These are phyloP conservation scores for Nissolia schottii DNA, from an alignment of 306 rosid genomes.

Conservation along the genomic window DNA sequence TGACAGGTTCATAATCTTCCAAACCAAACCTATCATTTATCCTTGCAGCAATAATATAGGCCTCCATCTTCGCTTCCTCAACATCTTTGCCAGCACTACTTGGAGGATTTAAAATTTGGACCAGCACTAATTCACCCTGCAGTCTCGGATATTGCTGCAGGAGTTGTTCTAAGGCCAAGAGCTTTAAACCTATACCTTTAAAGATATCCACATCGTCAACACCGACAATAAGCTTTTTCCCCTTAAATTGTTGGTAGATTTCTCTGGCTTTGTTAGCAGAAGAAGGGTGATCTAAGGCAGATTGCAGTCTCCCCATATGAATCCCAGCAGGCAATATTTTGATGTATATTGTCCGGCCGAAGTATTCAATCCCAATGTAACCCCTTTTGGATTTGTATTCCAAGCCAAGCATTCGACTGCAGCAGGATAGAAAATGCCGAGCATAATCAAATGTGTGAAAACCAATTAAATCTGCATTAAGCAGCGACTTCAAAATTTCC, in stretches of 20 bases:
- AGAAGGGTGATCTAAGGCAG: constrained; percentile 51
- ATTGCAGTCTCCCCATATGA: constrained; percentile 74
- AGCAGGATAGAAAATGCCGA: constrained; percentile 82
- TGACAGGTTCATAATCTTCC: constrained; percentile 65
- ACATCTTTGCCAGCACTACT: constrained; percentile 52
- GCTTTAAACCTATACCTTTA: constrained; percentile 73
- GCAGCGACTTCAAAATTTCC: constrained; percentile 69
- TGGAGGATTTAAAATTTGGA: constrained; percentile 85
- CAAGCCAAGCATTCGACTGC: constrained; percentile 81
- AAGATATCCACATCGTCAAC: constrained; percentile 89
- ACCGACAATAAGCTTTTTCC: constrained; percentile 65
- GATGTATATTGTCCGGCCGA: constrained; percentile 71
- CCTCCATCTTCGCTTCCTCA: constrained; percentile 52
- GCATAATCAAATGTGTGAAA: constrained; percentile 93
- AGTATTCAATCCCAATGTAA: constrained; percentile 73
- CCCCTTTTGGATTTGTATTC: constrained; percentile 74
- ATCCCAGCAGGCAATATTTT: constrained; percentile 78
- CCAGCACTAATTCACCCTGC: constrained; percentile 51
- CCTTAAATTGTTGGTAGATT: constrained; percentile 47
- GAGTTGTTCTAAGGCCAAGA: constrained; percentile 69
- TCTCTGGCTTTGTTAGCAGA: constrained; percentile 51
- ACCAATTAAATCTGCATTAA: constrained; percentile 75
- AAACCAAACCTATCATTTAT: constrained; percentile 54
- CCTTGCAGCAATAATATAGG: constrained; percentile 41
- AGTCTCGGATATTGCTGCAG: constrained; percentile 47